Percentiles rank a stretch among this genome's conserved stretches.
Conservation (phyloP, 257 asterid species). For the Capsicum chinense region DNA sequence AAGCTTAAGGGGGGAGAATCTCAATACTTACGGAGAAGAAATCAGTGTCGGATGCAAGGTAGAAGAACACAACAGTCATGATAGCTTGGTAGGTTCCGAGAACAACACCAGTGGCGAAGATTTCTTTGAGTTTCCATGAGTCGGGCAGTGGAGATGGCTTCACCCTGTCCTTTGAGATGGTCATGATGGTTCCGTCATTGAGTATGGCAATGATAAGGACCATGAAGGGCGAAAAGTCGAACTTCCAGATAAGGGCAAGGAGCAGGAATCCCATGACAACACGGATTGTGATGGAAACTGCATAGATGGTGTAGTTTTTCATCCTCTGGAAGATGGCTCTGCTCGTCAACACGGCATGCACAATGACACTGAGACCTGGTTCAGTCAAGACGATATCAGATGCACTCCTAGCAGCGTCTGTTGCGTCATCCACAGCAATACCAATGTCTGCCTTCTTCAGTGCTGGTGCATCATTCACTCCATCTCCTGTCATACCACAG, state of each 20-base stretch:
- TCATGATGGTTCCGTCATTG: slow-evolving; percentile 95
- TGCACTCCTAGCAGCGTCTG: slow-evolving; percentile 87
- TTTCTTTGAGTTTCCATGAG: slow-evolving; percentile 92
- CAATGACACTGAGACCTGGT: slow-evolving; percentile 87
- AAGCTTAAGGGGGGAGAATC: not conserved
- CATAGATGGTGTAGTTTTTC: slow-evolving; percentile 90
- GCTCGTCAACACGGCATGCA: slow-evolving; percentile 86
- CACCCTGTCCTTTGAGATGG: slow-evolving; percentile 85
- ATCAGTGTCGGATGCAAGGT: slow-evolving; percentile 70
- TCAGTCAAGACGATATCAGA: slow-evolving; percentile 87
- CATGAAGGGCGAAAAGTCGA: slow-evolving; percentile 95
- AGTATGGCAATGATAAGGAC: slow-evolving; percentile 83
- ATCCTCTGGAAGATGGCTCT: slow-evolving; percentile 93
- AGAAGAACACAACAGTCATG: slow-evolving; percentile 81
- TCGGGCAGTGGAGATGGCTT: slow-evolving; percentile 93
- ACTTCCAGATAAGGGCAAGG: slow-evolving; percentile 84
- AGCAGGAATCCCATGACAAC: slow-evolving; percentile 91
- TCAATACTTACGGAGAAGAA: slow-evolving; percentile 56
- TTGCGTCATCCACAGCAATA: slow-evolving; percentile 91
- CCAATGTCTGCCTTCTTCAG: slow-evolving; percentile 88
- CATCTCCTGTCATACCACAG: slow-evolving; percentile 93
- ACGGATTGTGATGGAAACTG: slow-evolving; percentile 78
- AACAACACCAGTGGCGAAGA: slow-evolving; percentile 84
- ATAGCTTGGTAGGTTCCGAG: slow-evolving; percentile 86
- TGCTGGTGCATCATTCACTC: slow-evolving; percentile 93